Conservation (phyloP, 2,329 filamentous ascomycete genomes). For the Verticillium alfalfae region DNA sequence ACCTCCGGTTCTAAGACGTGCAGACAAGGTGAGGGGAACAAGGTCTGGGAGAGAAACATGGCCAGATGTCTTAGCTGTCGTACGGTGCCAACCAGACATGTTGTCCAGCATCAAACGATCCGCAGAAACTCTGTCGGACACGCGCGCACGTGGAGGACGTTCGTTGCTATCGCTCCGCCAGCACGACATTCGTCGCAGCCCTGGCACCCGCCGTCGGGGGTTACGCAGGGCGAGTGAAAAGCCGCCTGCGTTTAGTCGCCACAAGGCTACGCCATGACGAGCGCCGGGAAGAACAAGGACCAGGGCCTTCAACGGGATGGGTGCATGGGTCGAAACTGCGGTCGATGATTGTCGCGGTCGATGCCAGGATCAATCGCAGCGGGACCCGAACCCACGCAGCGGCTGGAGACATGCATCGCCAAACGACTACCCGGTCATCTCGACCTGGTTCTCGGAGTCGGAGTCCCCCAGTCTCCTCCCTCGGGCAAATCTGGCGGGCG, state of each 20-base stretch:
- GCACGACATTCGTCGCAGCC: not conserved
- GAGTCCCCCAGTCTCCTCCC: not conserved
- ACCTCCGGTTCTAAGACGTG: not conserved
- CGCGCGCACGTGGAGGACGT: not conserved
- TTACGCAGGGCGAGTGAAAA: not conserved
- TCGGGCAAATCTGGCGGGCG: not conserved
- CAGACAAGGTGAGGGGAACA: conserved; percentile 1
- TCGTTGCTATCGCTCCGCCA: not conserved
- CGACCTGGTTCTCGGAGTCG: not conserved
- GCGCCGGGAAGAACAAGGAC: not conserved
- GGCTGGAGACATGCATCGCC: not conserved
- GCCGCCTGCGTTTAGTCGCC: not conserved
- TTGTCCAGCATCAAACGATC: not conserved
- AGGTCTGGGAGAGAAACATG: not conserved
- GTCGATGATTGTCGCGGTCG: not conserved
- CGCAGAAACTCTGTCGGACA: not conserved
- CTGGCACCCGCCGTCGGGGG: not conserved
- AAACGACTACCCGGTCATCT: not conserved
- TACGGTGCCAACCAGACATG: not conserved
- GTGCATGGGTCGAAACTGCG: not conserved
- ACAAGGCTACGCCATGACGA: not conserved
- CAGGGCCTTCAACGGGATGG: not conserved
- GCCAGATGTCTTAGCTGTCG: conserved; percentile 4
- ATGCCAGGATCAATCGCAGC: not conserved
- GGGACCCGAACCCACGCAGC: not conserved